phyloP scores from a whole-genome alignment of 257 asterid species.

The Penstemon newberryi region DNA sequence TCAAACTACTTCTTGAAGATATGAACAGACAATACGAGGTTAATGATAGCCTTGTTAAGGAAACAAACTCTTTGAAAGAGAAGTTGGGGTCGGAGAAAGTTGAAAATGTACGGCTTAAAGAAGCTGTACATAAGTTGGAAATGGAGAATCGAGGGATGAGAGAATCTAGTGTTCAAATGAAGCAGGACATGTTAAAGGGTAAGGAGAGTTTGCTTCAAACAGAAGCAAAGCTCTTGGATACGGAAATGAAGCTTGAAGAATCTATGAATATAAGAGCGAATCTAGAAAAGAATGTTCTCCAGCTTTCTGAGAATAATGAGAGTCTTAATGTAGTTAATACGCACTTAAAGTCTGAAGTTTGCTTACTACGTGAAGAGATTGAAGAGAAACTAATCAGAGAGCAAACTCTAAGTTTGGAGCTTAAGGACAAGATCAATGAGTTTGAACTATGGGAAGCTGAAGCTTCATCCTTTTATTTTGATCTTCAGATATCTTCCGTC shows the following conservation, averaged over 20 bases:
- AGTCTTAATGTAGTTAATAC: slow-evolving; percentile 51
- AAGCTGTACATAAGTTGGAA: slow-evolving; percentile 56
- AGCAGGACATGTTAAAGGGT: slow-evolving; percentile 41
- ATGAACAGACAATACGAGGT: slow-evolving; percentile 46
- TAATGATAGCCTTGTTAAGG: slow-evolving; percentile 49
- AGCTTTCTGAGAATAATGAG: slow-evolving; percentile 51
- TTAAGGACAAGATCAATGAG: slow-evolving; percentile 57
- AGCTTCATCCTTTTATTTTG: slow-evolving; percentile 74
- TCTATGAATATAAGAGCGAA: slow-evolving; percentile 42
- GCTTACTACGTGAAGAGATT: slow-evolving; percentile 51
- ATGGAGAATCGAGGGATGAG: slow-evolving; percentile 48
- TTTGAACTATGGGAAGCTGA: slow-evolving; percentile 84
- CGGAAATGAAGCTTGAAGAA: slow-evolving; percentile 53
- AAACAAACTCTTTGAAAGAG: slow-evolving; percentile 45
- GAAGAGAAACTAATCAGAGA: slow-evolving; percentile 58
- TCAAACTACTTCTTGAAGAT: slow-evolving; percentile 50
- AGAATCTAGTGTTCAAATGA: slow-evolving; percentile 47
- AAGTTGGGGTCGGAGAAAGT: slow-evolving; percentile 57
- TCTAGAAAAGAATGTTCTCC: slow-evolving; percentile 49
- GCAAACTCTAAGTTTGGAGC: slow-evolving; percentile 54
- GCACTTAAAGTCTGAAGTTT: slow-evolving; percentile 54
- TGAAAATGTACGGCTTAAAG: slow-evolving; percentile 57
- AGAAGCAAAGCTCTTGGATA: slow-evolving; percentile 56
- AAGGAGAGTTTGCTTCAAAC: slow-evolving; percentile 41
- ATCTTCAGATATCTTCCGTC: slow-evolving; percentile 77